Percentiles rank a stretch among this genome's conserved stretches.
Evolutionary conservation across 164 flowering plant species (phyloP).

Genomic region (Kalanchoe fedtschenkoi): DNA sequence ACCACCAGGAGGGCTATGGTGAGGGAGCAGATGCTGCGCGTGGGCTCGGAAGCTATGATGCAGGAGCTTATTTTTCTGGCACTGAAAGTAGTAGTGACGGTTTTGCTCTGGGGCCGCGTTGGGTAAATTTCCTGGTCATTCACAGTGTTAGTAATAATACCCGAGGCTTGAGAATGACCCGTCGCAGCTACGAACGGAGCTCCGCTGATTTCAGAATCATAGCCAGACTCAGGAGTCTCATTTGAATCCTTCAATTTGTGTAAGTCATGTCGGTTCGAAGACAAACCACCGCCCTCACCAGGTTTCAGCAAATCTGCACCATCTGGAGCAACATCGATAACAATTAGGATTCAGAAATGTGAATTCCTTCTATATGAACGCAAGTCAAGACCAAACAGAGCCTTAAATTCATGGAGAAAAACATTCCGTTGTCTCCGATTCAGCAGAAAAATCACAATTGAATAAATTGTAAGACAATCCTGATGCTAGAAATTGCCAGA

Average conservation of each 20-base stretch:
- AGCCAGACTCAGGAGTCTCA: neutral
- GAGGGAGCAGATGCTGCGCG: constrained; percentile 25
- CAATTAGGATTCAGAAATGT: too few species aligned
- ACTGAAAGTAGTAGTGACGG: constrained; percentile 12
- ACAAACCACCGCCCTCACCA: too few species aligned
- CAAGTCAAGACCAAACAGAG: too few species aligned
- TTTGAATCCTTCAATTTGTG: neutral
- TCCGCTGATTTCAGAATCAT: neutral
- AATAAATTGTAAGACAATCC: too few species aligned
- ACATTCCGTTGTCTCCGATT: too few species aligned
- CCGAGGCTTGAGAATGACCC: too few species aligned
- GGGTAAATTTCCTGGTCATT: neutral
- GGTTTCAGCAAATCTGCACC: too few species aligned
- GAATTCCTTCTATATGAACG: too few species aligned
- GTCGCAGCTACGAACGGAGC: neutral
- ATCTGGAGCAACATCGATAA: too few species aligned
- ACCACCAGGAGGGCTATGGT: constrained; percentile 32
- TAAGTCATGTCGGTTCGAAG: too few species aligned
- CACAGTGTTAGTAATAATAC: neutral
- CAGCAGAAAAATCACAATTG: too few species aligned
- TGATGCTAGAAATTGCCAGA: neutral
- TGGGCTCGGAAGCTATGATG: constrained; percentile 31
- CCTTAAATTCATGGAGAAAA: too few species aligned
- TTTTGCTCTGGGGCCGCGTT: neutral
- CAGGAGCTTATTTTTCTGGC: constrained; percentile 22